A percentile compares a stretch with the other conserved stretches of the same genome.
These are phyloP conservation scores for Plasmodium gonderi DNA, from an alignment of 169 alveolate species.

Conservation along the genomic window DNA sequence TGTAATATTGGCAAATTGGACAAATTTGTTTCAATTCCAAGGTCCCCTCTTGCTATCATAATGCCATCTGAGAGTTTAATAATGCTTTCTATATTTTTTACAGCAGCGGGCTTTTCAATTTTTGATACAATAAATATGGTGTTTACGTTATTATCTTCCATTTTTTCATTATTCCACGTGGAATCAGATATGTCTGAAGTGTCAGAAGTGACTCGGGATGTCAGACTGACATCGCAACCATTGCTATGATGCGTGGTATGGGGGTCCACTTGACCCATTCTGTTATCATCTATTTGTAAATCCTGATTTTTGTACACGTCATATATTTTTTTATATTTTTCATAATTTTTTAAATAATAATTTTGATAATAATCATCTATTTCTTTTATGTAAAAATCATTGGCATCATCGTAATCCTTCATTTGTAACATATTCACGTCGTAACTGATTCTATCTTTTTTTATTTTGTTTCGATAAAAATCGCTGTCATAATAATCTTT, in stretches of 20 bases:
- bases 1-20: constrained; percentile 93
- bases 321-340: constrained; percentile 40
- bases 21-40: constrained; percentile 97
- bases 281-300: constrained; percentile 3
- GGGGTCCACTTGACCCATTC: not conserved
- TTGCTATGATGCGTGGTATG: not conserved
- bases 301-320: constrained; percentile 53
- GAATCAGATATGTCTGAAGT: not conserved
- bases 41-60: constrained; percentile 98
- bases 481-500: constrained; percentile 78
- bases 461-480: constrained; percentile 76
- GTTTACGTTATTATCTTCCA: constrained; percentile 80
- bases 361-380: constrained; percentile 63
- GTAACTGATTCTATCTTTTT: constrained; percentile 74
- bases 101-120: constrained; percentile 96
- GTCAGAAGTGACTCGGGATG: not conserved
- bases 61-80: constrained; percentile 94
- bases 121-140: constrained; percentile 91
- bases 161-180: constrained; percentile 37
- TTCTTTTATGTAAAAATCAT: constrained; percentile 64
- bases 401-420: constrained; percentile 43
- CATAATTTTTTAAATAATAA: constrained; percentile 54
- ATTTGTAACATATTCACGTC: constrained; percentile 55
- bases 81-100: constrained; percentile 92
- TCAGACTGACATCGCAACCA: not conserved